Percentiles rank a stretch among this genome's conserved stretches.
phyloP scores from a whole-genome alignment of 352 stramenopile species.

The Phytopythium litorale region DNA sequence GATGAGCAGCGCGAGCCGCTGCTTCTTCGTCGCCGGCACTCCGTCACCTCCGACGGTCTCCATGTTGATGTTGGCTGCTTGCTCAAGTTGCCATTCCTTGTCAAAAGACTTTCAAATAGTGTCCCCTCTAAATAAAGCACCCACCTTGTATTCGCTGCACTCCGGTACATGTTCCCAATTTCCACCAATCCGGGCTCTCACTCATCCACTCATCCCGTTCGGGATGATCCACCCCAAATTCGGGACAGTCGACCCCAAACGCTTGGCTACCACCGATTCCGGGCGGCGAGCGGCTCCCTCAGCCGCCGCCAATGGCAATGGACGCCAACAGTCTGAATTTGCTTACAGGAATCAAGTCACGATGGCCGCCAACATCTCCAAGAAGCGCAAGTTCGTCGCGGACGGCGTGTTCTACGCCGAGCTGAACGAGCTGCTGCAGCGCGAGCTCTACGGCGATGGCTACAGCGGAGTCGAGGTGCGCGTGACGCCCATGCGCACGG shows the following conservation, averaged over 20 bases:
- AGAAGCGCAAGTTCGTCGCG: conserved; percentile 99
- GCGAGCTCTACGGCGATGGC: conserved; percentile 97
- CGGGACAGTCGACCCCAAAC: neutral
- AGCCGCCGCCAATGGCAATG: neutral
- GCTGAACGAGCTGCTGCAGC: conserved; percentile 98
- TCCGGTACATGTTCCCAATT: neutral
- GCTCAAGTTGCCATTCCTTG: no score
- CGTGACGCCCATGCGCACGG: conserved; percentile 98
- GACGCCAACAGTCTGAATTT: conserved; percentile 10
- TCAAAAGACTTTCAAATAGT: no score
- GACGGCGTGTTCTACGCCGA: conserved; percentile 99
- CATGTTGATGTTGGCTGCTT: neutral
- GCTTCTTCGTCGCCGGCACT: conserved; percentile 28
- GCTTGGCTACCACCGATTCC: conserved; percentile 4
- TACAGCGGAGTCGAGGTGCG: conserved; percentile 99
- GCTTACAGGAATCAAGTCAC: conserved; percentile 6
- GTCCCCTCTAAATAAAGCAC: no score
- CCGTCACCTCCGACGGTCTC: neutral
- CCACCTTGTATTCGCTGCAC: neutral
- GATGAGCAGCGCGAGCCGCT: conserved; percentile 57
- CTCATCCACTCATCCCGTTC: no score
- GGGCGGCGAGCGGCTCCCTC: neutral
- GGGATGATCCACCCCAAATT: no score
- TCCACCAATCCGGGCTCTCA: neutral
- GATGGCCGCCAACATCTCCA: conserved; percentile 94